Percentiles rank a stretch among this genome's conserved stretches.
Evolutionary conservation across 257 asterid species (phyloP).

Genomic region (Petunia secreta): DNA sequence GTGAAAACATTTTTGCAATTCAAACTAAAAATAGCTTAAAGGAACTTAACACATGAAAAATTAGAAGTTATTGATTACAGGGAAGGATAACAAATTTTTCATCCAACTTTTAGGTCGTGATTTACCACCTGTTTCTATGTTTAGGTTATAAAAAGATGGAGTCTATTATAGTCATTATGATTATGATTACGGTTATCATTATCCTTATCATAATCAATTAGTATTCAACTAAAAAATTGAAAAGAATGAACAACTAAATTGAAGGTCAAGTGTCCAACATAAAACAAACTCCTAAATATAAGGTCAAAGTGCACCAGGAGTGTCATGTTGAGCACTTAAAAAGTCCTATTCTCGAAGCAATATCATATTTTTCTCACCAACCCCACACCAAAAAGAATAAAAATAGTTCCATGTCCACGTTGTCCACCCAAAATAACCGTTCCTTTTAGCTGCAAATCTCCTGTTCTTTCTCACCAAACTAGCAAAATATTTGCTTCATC

Average conservation of each 20-base stretch:
- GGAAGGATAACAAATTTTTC: neutral
- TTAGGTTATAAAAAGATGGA: neutral
- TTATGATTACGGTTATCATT: neutral
- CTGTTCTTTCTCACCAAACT: constrained; percentile 29
- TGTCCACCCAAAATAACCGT: constrained; percentile 1
- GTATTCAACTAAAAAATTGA: neutral
- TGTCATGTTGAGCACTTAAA: constrained; percentile 14
- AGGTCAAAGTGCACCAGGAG: too few relatives aligned
- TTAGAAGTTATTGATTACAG: neutral
- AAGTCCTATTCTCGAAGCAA: neutral
- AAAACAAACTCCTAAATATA: too few relatives aligned
- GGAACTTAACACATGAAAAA: neutral
- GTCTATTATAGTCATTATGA: neutral
- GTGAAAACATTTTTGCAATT: neutral
- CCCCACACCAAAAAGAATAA: neutral
- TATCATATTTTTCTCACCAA: constrained; percentile 18
- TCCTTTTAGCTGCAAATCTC: constrained; percentile 7
- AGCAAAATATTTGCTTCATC: constrained; percentile 8
- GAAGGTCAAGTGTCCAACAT: constrained; percentile 9
- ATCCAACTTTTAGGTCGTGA: neutral
- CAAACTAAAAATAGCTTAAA: too few relatives aligned
- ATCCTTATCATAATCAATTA: neutral
- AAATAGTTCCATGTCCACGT: neutral
- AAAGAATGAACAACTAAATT: neutral
- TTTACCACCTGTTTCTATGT: neutral